phyloP scores from a whole-genome alignment of 2,329 filamentous ascomycete species.

The Volutella citrinella region DNA sequence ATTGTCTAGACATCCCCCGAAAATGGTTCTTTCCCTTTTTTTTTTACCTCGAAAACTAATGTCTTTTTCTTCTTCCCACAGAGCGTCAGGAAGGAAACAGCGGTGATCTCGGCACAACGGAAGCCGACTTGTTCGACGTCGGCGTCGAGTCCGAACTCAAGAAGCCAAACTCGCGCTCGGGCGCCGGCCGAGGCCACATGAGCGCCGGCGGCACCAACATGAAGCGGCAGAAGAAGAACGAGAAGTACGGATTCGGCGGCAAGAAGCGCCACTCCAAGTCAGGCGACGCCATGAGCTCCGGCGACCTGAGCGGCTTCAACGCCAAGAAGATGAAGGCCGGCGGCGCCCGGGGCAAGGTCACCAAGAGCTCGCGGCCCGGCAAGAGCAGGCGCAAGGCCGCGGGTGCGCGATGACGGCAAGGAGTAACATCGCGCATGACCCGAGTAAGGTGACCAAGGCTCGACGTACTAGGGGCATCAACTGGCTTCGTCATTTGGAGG shows the following conservation, averaged over 20 bases:
- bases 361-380: constrained; percentile 44
- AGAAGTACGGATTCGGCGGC: constrained; percentile 92
- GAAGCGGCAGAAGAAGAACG: constrained; percentile 91
- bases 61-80: no score
- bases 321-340: constrained; percentile 76
- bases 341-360: constrained; percentile 30
- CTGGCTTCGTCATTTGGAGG: constrained; percentile 16
- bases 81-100: constrained; percentile 74
- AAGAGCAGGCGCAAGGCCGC: constrained; percentile 51
- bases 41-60: no score
- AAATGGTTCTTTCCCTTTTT: no score
- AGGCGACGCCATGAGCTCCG: constrained; percentile 78
- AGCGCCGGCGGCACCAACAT: constrained; percentile 41
- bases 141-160: constrained; percentile 68
- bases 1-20: no score
- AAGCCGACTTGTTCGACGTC: constrained; percentile 88
- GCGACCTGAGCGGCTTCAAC: constrained; percentile 78
- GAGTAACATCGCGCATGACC: neutral
- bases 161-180: constrained; percentile 35
- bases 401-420: constrained; percentile 20
- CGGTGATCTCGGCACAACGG: constrained; percentile 62
- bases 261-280: constrained; percentile 94
- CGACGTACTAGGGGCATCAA: constrained; percentile 6
- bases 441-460: constrained; percentile 3
- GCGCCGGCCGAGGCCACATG: constrained; percentile 34